These are phyloP conservation scores for Colletotrichum viniferum DNA, from an alignment of 2,329 filamentous ascomycete genomes.

Conservation along the genomic window DNA sequence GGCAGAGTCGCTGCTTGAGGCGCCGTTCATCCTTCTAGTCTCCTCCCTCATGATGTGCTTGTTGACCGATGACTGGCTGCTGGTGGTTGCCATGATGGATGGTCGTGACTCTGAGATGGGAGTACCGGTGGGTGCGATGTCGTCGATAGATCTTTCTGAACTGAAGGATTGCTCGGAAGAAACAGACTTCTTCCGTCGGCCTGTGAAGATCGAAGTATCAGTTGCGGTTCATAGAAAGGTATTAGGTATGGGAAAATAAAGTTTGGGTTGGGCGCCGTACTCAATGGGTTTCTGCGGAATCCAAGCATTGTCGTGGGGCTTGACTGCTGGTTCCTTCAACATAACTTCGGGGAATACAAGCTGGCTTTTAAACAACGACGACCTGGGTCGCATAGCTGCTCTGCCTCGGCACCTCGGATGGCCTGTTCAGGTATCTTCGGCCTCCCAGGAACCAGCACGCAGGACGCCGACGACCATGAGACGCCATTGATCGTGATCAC, in stretches of 20 bases:
- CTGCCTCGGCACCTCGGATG: background rate
- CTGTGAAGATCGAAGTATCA: background rate
- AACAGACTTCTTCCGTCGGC: constrained; percentile 13
- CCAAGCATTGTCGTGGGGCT: constrained; percentile 9
- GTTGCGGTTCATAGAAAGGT: background rate
- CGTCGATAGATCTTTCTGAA: background rate
- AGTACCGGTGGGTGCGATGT: background rate
- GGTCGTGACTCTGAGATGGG: background rate
- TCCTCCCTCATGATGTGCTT: constrained; percentile 2
- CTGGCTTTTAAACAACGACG: background rate
- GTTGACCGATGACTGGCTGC: background rate
- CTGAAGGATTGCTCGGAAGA: constrained; percentile 1
- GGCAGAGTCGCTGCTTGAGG: background rate
- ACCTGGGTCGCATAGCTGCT: background rate
- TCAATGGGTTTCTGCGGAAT: constrained; percentile 18
- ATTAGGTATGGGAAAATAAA: background rate
- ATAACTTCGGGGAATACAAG: background rate
- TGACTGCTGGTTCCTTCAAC: background rate
- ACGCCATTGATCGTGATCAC: background rate
- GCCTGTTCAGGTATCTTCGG: background rate
- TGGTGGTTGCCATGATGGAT: background rate
- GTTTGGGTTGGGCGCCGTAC: background rate
- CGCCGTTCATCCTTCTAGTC: background rate
- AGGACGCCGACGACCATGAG: background rate
- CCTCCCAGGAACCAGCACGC: background rate